Percentiles rank a stretch among this genome's conserved stretches.
These are phyloP conservation scores for Coprinopsis strossmayeri DNA, from an alignment of 768 basidiomycete species.

Conservation along the genomic window DNA sequence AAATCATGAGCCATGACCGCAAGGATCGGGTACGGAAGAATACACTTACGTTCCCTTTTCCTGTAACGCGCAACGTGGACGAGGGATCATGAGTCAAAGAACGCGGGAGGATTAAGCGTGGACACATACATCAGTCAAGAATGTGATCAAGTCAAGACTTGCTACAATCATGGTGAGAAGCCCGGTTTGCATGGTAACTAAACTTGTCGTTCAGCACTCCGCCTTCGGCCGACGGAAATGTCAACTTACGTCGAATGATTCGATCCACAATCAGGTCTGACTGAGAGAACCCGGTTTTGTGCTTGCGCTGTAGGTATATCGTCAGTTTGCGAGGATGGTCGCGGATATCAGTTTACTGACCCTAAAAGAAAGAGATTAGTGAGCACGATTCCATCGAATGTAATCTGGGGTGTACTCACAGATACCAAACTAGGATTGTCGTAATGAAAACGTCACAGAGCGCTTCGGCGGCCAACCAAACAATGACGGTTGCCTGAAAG, in stretches of 20 bases:
- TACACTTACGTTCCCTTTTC: slow-evolving; percentile 9
- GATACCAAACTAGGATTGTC: slow-evolving; percentile 12
- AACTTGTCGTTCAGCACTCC: neutral
- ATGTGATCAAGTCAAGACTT: slow-evolving; percentile 15
- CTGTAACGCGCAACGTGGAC: neutral
- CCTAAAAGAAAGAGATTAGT: neutral
- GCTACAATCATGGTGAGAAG: slow-evolving; percentile 17
- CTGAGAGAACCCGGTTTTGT: slow-evolving; percentile 17
- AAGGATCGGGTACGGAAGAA: neutral
- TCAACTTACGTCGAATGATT: slow-evolving; percentile 17
- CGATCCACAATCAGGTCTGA: slow-evolving; percentile 19
- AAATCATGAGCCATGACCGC: neutral
- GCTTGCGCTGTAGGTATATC: slow-evolving; percentile 10
- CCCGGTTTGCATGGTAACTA: slow-evolving; percentile 20
- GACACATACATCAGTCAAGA: slow-evolving; percentile 17
- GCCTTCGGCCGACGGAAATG: neutral
- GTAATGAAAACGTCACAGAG: slow-evolving; percentile 14
- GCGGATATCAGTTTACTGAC: neutral
- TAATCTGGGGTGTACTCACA: slow-evolving; percentile 10
- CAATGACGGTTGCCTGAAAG: slow-evolving; percentile 11
- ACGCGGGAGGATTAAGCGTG: neutral
- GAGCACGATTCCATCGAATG: too few species aligned
- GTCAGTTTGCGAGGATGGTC: neutral
- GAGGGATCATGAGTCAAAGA: neutral
- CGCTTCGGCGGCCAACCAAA: slow-evolving; percentile 13